Evolutionary conservation across 83 land plant genomes (phyloP), one percentile per base, ranked within the genome.

Genomic region (Thuja plicata): DNA sequence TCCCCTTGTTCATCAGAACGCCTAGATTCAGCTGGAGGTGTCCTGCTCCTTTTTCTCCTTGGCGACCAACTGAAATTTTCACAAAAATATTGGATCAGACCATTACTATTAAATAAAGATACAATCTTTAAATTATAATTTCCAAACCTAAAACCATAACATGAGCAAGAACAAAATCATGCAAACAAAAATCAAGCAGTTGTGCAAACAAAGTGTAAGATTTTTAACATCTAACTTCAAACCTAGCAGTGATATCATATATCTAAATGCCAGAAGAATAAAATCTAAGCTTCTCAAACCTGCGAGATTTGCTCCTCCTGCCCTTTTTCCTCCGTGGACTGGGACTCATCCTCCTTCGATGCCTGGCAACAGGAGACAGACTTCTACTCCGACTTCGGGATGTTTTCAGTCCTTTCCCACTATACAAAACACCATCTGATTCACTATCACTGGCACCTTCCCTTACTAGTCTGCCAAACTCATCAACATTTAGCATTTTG

Each of bases 391-490:
- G 12, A 87, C 88, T 90, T 86, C 93, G 91, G 0, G 86, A 88
- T 34, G 48, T 86, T 87, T 90, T 91, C 84, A 52, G 92, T 38
- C n/a, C 34, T 79, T 89, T 89, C 73, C 77, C 46, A 60, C 11
- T 87, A 83, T 88, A 79, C 24, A 43, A 89, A 41, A 52, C 76
- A 43, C 90, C 96, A 88, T 93, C 96, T 89, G 96, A 92, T 3
- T 96, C 97, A 92, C 95, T 96, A 8, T 94, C 97, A 91, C 90
- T 92, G 0, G 27, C 91, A 35, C 91, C 95, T 85, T 94, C 91
- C 90, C 91, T 93, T 27, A 94, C 89, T 76, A 94, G 86, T 90
- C 97, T 91, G 24, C 97, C 96, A 90, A 94, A 96, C 80, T 96
- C 94, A 91, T 96, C 97, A n/a, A 93, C 89, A 43, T 91, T 90